Conservation (phyloP, 129 eudicot species). For the Chrysanthemum lavandulifolium region DNA sequence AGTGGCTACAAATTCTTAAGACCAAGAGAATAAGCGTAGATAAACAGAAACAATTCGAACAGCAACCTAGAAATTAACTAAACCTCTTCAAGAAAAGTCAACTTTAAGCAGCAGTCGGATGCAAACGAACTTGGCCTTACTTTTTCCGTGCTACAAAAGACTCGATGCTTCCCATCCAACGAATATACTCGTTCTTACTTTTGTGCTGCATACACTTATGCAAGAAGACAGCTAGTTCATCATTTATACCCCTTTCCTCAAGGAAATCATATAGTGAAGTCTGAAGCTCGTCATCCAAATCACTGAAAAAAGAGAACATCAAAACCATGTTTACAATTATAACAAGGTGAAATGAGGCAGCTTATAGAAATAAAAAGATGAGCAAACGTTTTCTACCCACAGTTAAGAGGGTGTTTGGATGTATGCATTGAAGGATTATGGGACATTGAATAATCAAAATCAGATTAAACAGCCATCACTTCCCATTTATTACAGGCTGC, state of each 20-base stretch:
- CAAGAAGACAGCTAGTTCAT: conserved; percentile 60
- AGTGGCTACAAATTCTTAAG: neutral
- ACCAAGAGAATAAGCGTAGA: neutral
- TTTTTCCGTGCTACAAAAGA: conserved; percentile 53
- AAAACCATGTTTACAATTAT: conserved; percentile 5
- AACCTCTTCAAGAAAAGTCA: neutral
- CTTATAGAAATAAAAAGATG: neutral
- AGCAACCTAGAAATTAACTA: neutral
- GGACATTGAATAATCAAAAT: neutral
- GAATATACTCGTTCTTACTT: conserved; percentile 59
- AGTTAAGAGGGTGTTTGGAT: neutral
- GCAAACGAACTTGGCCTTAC: conserved; percentile 8
- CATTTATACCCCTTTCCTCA: conserved; percentile 70
- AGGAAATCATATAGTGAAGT: conserved; percentile 63
- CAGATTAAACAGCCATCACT: neutral
- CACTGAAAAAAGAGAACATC: conserved; percentile 47
- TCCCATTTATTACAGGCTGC: neutral
- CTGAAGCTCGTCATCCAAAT: conserved; percentile 76
- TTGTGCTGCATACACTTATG: conserved; percentile 60
- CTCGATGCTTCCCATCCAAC: conserved; percentile 66
- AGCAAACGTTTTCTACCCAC: neutral
- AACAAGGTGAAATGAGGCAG: neutral
- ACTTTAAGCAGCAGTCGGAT: conserved; percentile 5
- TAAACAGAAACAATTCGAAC: neutral
- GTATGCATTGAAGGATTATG: too few species aligned